These are phyloP conservation scores for Porphyrellus cyaneotinctus DNA, from an alignment of 768 basidiomycete genomes.

Conservation along the genomic window DNA sequence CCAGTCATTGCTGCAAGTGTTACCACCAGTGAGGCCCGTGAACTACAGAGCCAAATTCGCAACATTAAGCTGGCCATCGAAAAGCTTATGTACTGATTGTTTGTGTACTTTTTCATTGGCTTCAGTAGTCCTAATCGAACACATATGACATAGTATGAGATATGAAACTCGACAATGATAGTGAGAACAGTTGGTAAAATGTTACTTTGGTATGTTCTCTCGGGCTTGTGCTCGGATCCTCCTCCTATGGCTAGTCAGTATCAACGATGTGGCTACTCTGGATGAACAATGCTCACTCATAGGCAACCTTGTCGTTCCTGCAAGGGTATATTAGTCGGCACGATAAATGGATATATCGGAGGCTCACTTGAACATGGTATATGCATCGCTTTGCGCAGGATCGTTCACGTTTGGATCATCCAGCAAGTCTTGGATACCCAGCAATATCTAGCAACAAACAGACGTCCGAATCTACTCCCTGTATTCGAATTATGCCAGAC, in stretches of 20 bases:
- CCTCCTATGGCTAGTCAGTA: slow-evolving; percentile 44
- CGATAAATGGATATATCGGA: background rate
- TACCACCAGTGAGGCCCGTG: slow-evolving; percentile 93
- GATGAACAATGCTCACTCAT: slow-evolving; percentile 60
- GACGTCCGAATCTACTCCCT: background rate
- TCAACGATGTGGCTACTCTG: background rate
- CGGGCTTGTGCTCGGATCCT: slow-evolving; percentile 82
- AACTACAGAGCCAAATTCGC: slow-evolving; percentile 84
- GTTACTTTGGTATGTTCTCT: slow-evolving; percentile 82
- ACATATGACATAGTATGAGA: slow-evolving; percentile 7
- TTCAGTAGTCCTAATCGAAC: slow-evolving; percentile 9
- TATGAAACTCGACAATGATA: background rate
- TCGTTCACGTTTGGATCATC: slow-evolving; percentile 96
- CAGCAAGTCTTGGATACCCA: slow-evolving; percentile 94
- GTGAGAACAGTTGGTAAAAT: background rate
- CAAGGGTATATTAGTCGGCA: slow-evolving; percentile 5
- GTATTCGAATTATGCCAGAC: slow-evolving; percentile 8
- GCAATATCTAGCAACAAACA: slow-evolving; percentile 61
- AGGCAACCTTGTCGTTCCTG: slow-evolving; percentile 91
- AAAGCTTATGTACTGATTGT: slow-evolving; percentile 48
- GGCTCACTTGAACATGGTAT: slow-evolving; percentile 96
- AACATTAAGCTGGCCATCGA: slow-evolving; percentile 82
- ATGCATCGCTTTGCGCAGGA: slow-evolving; percentile 97
- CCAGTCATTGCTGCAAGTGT: slow-evolving; percentile 95
- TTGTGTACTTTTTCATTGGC: background rate